Conservation (phyloP, 257 asterid genomes). For the Capsicum rhomboideum region DNA sequence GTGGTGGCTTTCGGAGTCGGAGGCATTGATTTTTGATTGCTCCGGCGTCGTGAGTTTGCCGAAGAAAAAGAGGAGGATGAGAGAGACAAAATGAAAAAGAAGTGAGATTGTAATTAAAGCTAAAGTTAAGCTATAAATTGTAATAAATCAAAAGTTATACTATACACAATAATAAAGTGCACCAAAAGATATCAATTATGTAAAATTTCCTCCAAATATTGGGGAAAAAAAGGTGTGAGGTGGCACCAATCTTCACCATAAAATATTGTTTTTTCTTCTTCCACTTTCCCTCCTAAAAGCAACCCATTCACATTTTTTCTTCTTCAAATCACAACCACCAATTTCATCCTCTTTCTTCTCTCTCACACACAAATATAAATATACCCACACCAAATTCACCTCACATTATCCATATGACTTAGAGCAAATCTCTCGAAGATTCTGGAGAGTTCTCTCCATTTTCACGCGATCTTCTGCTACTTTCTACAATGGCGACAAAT, state of each 20-base stretch:
- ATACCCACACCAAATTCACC: not conserved
- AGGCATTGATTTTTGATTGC: too few relatives aligned
- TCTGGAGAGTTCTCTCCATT: not conserved
- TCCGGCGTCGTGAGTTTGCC: too few relatives aligned
- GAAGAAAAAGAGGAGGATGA: too few relatives aligned
- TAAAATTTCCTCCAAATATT: too few relatives aligned
- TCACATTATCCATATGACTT: not conserved
- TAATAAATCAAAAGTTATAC: too few relatives aligned
- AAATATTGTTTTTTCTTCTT: not conserved
- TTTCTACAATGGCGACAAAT: constrained; percentile 40
- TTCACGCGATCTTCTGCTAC: constrained; percentile 9
- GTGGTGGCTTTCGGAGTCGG: too few relatives aligned
- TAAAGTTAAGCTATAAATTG: too few relatives aligned
- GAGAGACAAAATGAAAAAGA: too few relatives aligned
- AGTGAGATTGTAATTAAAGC: too few relatives aligned
- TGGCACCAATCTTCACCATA: constrained; percentile 1
- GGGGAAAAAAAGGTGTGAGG: not conserved
- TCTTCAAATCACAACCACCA: constrained; percentile 15
- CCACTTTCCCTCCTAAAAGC: not conserved
- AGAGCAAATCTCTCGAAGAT: not conserved
- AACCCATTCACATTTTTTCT: not conserved
- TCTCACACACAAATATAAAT: not conserved
- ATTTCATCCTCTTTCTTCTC: too few relatives aligned
- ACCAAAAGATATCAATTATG: too few relatives aligned
- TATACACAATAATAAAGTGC: too few relatives aligned